These are phyloP conservation scores for Penicillium sp. DNA, from an alignment of 2,329 filamentous ascomycete species.

Conservation along the genomic window DNA sequence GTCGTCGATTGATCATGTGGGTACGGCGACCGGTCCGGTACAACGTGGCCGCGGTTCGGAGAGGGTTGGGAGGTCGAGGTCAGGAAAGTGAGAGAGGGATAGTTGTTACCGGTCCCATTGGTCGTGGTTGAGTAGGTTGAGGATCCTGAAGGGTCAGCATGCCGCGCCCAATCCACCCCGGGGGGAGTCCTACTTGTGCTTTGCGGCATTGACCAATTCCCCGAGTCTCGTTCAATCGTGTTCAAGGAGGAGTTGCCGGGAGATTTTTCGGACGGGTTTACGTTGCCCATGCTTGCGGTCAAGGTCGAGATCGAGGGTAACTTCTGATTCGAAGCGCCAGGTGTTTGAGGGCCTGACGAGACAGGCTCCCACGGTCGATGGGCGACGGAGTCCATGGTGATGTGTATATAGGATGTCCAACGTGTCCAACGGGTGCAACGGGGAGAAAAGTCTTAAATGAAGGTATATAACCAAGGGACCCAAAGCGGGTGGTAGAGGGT, in stretches of 20 bases:
- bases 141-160: slow-evolving; percentile 45
- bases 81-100: slow-evolving; percentile 49
- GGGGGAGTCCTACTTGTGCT: slow-evolving; percentile 55
- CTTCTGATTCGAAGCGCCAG: slow-evolving; percentile 44
- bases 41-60: slow-evolving; percentile 46
- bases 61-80: slow-evolving; percentile 52
- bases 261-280: slow-evolving; percentile 45
- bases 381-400: slow-evolving; percentile 46
- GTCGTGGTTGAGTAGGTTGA: slow-evolving; percentile 54
- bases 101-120: slow-evolving; percentile 48
- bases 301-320: slow-evolving; percentile 54
- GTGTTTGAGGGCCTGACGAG: slow-evolving; percentile 41
- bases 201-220: slow-evolving; percentile 63
- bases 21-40: slow-evolving; percentile 48
- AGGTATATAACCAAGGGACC: neutral
- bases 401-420: neutral
- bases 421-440: neutral
- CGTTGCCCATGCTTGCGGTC: slow-evolving; percentile 47
- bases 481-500: neutral
- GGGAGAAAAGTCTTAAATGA: neutral
- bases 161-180: slow-evolving; percentile 18
- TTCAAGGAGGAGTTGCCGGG: slow-evolving; percentile 49
- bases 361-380: slow-evolving; percentile 51
- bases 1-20: slow-evolving; percentile 44
- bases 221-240: slow-evolving; percentile 59